Conservation (phyloP, 2,329 filamentous ascomycete genomes). For the Aspergillus fructus region DNA sequence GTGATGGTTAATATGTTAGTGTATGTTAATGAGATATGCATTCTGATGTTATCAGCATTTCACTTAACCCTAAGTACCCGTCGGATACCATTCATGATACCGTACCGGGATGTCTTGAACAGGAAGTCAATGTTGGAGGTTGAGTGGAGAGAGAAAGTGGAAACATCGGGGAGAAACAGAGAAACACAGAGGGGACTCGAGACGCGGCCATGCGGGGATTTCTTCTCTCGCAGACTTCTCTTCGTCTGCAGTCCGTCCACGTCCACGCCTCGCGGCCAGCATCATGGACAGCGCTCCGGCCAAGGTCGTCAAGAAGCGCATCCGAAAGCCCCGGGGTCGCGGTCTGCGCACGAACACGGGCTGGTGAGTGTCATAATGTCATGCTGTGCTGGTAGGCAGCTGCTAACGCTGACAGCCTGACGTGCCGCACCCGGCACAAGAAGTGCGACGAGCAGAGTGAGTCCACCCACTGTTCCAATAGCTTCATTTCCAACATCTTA, state of each 20-base stretch:
- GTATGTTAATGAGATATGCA: background rate
- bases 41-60: background rate
- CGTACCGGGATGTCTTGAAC: too few relatives aligned
- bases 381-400: too few relatives aligned
- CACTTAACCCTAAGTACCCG: too few relatives aligned
- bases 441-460: background rate
- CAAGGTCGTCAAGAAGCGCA: background rate
- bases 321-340: background rate
- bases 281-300: background rate
- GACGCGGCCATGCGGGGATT: background rate
- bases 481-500: too few relatives aligned
- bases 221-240: too few relatives aligned
- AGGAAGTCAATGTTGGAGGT: too few relatives aligned
- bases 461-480: background rate
- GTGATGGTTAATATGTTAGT: background rate
- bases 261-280: background rate
- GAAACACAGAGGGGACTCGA: background rate
- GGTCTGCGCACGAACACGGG: background rate
- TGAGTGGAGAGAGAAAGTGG: too few relatives aligned
- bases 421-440: background rate
- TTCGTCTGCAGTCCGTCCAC: background rate
- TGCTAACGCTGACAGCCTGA: background rate
- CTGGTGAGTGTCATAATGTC: background rate
- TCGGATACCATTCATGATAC: too few relatives aligned
- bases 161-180: too few relatives aligned